Conservation (phyloP, 1,139 yeast genomes). For the Protomyces gravidus region DNA sequence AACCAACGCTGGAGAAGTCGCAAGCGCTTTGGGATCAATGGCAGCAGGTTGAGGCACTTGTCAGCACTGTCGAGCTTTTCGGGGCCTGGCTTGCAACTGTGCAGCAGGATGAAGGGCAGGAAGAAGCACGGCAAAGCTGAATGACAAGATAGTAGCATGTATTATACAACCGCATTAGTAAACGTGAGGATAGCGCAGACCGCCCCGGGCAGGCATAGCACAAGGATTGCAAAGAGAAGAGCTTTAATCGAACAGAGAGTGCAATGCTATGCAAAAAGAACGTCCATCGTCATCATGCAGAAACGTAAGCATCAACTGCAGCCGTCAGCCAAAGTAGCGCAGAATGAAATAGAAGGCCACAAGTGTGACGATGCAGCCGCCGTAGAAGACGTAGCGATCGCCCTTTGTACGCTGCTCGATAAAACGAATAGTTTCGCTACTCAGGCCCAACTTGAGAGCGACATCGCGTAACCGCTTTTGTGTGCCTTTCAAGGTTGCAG, state of each 20-base stretch:
- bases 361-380: constrained; percentile 61
- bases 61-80: not conserved
- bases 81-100: not conserved
- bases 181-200: too few relatives aligned
- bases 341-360: constrained; percentile 66
- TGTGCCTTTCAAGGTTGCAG: constrained; percentile 61
- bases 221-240: too few relatives aligned
- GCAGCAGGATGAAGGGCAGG: not conserved
- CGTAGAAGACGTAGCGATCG: constrained; percentile 84
- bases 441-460: constrained; percentile 77
- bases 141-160: not conserved
- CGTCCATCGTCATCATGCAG: not conserved
- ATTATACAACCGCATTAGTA: too few relatives aligned
- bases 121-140: too few relatives aligned
- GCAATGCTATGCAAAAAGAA: not conserved
- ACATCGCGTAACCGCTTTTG: constrained; percentile 64
- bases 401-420: constrained; percentile 82
- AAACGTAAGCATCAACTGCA: not conserved
- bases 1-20: not conserved
- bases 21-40: not conserved
- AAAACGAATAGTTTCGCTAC: constrained; percentile 74
- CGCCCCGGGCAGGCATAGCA: too few relatives aligned
- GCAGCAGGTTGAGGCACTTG: not conserved
- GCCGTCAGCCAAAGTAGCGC: constrained; percentile 54
- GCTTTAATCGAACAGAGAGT: too few relatives aligned